Conservation (phyloP, 192 early-diverging fungal species). For the Umbelopsis isabellina region DNA sequence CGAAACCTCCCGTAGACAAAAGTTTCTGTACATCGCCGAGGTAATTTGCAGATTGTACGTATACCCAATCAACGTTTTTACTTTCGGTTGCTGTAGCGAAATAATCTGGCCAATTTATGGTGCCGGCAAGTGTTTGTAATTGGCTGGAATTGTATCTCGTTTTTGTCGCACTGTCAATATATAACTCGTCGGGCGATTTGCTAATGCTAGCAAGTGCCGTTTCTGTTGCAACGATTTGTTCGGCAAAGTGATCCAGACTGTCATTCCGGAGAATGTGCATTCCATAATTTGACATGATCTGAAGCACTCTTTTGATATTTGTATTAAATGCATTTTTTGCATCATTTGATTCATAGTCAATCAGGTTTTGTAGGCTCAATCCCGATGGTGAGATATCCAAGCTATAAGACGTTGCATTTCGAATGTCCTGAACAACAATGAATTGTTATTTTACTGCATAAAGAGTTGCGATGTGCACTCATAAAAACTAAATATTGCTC, state of each 20-base stretch:
- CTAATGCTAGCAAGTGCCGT: neutral
- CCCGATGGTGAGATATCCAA: neutral
- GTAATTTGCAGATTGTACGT: neutral
- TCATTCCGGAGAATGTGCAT: neutral
- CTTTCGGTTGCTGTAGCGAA: neutral
- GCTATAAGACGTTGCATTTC: neutral
- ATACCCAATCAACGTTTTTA: neutral
- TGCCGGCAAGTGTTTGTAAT: neutral
- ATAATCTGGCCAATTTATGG: neutral
- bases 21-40: neutral
- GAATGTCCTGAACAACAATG: neutral
- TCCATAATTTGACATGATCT: neutral
- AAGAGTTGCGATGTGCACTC: no score
- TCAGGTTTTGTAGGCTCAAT: neutral
- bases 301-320: neutral
- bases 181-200: neutral
- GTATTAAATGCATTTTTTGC: neutral
- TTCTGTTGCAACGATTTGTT: neutral
- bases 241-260: neutral
- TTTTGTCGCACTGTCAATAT: neutral
- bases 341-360: neutral
- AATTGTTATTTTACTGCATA: no score
- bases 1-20: no score
- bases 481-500: no score
- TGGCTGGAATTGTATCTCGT: neutral